Evolutionary conservation across 208 protist species (phyloP), one percentile per base, ranked within the genome.

Genomic region (Phytomonas sp.): DNA sequence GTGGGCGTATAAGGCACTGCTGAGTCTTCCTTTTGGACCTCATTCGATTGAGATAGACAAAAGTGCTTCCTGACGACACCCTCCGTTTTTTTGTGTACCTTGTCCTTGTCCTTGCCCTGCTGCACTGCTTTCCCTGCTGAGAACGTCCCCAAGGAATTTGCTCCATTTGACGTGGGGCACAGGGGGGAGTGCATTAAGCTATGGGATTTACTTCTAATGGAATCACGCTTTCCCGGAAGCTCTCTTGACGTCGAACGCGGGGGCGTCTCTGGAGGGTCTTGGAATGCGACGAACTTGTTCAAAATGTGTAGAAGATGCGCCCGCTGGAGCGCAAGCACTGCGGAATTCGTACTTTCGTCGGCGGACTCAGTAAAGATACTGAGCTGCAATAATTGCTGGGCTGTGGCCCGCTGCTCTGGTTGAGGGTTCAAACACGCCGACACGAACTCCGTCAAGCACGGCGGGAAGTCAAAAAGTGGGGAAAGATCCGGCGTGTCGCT

Each of bases 201-300:
- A 11, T 5, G 26, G 46, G 46, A 56, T 56, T 26, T 20, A 26
- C 46, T 56, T 56, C 46, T 11, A 23, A 5, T 56, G 2, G 20
- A 56, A 56, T 56, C 46, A 17, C 46, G 20, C 46, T 56, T 56
- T 26, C 6, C 46, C 6, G 46, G 20, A 11, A 26, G 31, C 6
- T 51, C 20, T 36, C 11, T 33, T 26, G 68, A 36, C 34, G 6
- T 17, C n/a, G 34, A 26, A 7, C 4, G 34, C 68, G 68, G 32
- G 9, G 17, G n/a, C 37, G 61, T 75, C 60, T 85, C 79, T 61
- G 82, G 72, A 0, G 85, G 82, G 56, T 95, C 85, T 66, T 92
- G 82, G 67, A 95, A 95, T 7, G 91, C 88, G 0, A 94, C 87
- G 62, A 89, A 96, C 67, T 87, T 85, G 75, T 92, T 92, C 33